phyloP scores from a whole-genome alignment of 2,329 filamentous ascomycete genomes.

The Penicillium freii region DNA sequence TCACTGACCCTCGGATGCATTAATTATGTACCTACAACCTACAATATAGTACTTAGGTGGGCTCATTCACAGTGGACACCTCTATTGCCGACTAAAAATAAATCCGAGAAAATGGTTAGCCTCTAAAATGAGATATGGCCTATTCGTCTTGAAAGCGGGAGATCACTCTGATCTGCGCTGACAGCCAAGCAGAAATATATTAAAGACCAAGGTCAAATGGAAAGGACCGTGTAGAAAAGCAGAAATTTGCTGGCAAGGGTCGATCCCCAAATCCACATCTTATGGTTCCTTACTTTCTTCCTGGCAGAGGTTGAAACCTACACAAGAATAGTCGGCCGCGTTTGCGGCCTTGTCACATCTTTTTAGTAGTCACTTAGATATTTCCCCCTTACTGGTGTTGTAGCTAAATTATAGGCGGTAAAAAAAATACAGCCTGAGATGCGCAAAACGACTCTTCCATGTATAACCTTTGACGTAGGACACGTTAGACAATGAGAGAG shows the following conservation, averaged over 20 bases:
- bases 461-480: not conserved
- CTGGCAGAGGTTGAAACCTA: not conserved
- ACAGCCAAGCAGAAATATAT: not conserved
- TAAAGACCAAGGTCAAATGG: not conserved
- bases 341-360: too few relatives aligned
- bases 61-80: not conserved
- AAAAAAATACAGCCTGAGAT: too few relatives aligned
- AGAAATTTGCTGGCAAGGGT: not conserved
- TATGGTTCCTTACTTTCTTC: not conserved
- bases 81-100: not conserved
- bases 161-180: constrained; percentile 7
- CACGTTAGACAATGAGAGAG: not conserved
- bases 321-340: too few relatives aligned
- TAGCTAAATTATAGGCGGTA: too few relatives aligned
- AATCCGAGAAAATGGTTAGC: not conserved
- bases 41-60: not conserved
- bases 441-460: too few relatives aligned
- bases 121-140: not conserved
- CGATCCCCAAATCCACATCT: not conserved
- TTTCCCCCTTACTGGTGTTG: too few relatives aligned
- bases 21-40: not conserved
- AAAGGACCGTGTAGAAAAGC: not conserved
- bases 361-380: too few relatives aligned
- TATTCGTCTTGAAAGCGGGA: constrained; percentile 4
- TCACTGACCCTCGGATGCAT: not conserved